Conservation (phyloP, 2,329 filamentous ascomycete genomes). For the Cladophialophora bantiana region DNA sequence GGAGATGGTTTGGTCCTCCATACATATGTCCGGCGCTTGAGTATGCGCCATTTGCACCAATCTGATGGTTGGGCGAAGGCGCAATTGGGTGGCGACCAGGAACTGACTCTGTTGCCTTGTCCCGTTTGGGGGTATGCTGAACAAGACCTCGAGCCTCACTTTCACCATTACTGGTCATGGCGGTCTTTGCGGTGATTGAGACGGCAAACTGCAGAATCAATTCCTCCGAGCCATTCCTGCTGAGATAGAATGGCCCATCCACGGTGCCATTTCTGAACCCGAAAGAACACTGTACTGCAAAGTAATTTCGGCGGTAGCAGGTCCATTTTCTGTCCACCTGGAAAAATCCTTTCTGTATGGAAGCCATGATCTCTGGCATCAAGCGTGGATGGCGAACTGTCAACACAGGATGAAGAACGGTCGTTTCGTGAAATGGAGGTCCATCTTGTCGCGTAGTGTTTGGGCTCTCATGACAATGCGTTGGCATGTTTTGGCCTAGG, state of each 20-base stretch:
- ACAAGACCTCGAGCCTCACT: constrained; percentile 82
- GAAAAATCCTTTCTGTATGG: constrained; percentile 91
- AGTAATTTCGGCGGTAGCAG: constrained; percentile 91
- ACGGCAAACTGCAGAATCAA: constrained; percentile 79
- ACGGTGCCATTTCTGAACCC: constrained; percentile 68
- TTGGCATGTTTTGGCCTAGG: constrained; percentile 30
- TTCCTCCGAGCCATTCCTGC: constrained; percentile 54
- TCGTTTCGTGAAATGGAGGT: constrained; percentile 53
- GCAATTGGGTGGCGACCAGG: constrained; percentile 58
- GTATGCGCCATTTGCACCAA: constrained; percentile 29
- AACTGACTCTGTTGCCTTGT: constrained; percentile 81
- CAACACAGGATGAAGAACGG: constrained; percentile 46
- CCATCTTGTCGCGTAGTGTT: constrained; percentile 47
- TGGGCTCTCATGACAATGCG: constrained; percentile 27
- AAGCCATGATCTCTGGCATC: constrained; percentile 76
- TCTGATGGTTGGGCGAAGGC: constrained; percentile 23
- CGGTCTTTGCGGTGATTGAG: constrained; percentile 72
- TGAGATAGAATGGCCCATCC: constrained; percentile 64
- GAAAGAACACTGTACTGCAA: constrained; percentile 83
- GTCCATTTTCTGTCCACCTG: constrained; percentile 83
- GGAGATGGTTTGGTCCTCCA: constrained; percentile 22
- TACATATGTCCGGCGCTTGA: constrained; percentile 26
- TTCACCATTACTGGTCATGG: constrained; percentile 71
- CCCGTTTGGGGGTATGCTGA: constrained; percentile 89
- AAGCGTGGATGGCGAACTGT: constrained; percentile 55